Evolutionary conservation across 192 early-diverging fungal species (phyloP), one percentile per base, ranked within the genome.

Genomic region (Backusella tuberculispora): DNA sequence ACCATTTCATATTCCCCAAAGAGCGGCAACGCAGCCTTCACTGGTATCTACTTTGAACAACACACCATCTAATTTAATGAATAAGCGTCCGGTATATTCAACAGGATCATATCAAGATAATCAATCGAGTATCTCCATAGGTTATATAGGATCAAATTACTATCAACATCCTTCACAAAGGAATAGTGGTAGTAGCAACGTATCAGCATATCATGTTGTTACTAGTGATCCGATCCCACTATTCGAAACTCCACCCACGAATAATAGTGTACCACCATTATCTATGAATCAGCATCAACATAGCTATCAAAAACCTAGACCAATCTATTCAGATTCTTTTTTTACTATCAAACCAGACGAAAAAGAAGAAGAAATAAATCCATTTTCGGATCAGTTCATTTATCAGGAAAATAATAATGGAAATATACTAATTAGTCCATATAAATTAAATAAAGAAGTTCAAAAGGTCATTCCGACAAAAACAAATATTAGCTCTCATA

Each of bases 331-430:
- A 14, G 47, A 72, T 37, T 72, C 70, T 4, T 12, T 72, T 41
- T 6, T 56, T 12, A 37, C 70, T 3, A 9, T 72, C 6, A 68
- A 68, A 26, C 43, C 66, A 44, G 24, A 68, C 24, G 43, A 65
- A 74, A 38, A 42, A 44, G 74, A 48, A 44, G 74, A 48, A 26
- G n/a, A 34, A 34, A 34, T 34, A 34, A 34, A 50, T 50, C 48
- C 48, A 17, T 50, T 50, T 50, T 50, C 48, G 19, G 48, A 50
- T 7, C 48, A 21, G 3, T 50, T 50, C 19, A 19, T 17, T 19
- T 50, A 50, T 50, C 6, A 19, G 19, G 15, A 5, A 34, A 34
- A 34, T 34, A 34, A 34, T 34, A 34, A 34, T 0, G 29, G 2
- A 0, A 34, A 34, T 34, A 34, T 0, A 34, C 29, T 2, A 0